These are phyloP conservation scores for Talaromyces proteolyticus DNA, from an alignment of 495 filamentous ascomycete species.

Conservation along the genomic window DNA sequence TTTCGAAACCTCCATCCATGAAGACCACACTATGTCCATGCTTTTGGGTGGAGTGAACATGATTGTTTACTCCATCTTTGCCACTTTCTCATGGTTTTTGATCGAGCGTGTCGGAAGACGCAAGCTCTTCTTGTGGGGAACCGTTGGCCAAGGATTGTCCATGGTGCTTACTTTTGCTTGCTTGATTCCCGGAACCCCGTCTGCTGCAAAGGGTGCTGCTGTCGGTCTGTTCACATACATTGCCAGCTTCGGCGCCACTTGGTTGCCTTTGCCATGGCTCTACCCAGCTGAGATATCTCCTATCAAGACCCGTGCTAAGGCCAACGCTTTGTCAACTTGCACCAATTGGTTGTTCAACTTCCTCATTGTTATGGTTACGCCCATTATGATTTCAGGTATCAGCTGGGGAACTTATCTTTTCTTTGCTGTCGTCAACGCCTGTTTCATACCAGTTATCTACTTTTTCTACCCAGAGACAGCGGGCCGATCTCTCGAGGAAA, in stretches of 20 bases:
- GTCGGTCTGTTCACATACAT: conserved; percentile 80
- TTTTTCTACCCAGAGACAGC: conserved; percentile 75
- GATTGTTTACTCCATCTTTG: conserved; percentile 75
- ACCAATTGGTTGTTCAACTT: conserved; percentile 83
- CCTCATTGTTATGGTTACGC: conserved; percentile 74
- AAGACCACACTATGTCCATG: conserved; percentile 57
- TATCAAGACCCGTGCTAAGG: conserved; percentile 66
- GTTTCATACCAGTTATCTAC: conserved; percentile 68
- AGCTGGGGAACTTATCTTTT: conserved; percentile 75
- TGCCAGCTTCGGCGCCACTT: conserved; percentile 68
- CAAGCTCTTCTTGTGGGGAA: conserved; percentile 65
- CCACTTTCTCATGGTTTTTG: conserved; percentile 66
- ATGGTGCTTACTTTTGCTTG: conserved; percentile 59
- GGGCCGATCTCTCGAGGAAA: conserved; percentile 67
- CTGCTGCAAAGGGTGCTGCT: conserved; percentile 63
- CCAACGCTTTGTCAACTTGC: conserved; percentile 70
- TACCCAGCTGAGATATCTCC: conserved; percentile 70
- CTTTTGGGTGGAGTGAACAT: conserved; percentile 79
- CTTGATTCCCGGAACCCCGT: conserved; percentile 42
- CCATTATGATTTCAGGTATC: conserved; percentile 62
- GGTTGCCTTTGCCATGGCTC: conserved; percentile 53
- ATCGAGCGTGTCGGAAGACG: conserved; percentile 70
- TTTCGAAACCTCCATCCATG: conserved; percentile 59
- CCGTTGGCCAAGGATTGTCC: conserved; percentile 54
- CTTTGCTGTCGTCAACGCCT: conserved; percentile 65